Percentiles rank a stretch among this genome's conserved stretches.
Conservation (phyloP, 164 flowering plant genomes). For the Sedum album region DNA sequence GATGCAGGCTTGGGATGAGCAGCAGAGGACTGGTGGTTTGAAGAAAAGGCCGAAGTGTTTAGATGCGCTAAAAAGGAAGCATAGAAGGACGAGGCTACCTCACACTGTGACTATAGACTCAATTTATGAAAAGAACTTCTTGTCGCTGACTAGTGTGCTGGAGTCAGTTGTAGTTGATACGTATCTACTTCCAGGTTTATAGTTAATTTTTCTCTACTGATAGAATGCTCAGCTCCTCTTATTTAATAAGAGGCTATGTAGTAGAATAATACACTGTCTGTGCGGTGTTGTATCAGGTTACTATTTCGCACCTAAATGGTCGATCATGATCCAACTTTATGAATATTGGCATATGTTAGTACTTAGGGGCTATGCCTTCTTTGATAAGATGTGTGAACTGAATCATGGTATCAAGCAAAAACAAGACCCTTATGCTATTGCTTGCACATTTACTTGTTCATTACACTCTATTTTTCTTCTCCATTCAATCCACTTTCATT, state of each 20-base stretch:
- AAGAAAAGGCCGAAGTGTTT: constrained; percentile 48
- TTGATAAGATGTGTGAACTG: neutral
- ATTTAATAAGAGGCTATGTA: too few relatives aligned
- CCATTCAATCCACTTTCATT: constrained; percentile 10
- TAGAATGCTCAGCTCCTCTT: neutral
- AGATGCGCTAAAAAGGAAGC: constrained; percentile 42
- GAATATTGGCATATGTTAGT: neutral
- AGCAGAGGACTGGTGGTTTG: constrained; percentile 34
- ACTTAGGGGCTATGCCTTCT: neutral
- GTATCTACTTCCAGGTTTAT: constrained; percentile 70
- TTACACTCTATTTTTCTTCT: neutral
- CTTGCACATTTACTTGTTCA: neutral
- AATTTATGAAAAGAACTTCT: constrained; percentile 70
- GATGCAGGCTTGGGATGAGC: constrained; percentile 78
- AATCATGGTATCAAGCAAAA: neutral
- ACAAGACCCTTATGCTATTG: neutral
- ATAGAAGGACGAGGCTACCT: constrained; percentile 53
- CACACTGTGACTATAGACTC: constrained; percentile 75
- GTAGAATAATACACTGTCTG: too few relatives aligned
- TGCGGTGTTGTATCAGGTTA: neutral
- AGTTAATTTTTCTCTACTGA: neutral
- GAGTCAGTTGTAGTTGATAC: constrained; percentile 69
- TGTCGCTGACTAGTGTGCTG: constrained; percentile 59
- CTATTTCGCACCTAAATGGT: neutral
- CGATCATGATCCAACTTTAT: neutral